Conservation (phyloP, 2,329 filamentous ascomycete species). For the Aspergillus spinulosporus region DNA sequence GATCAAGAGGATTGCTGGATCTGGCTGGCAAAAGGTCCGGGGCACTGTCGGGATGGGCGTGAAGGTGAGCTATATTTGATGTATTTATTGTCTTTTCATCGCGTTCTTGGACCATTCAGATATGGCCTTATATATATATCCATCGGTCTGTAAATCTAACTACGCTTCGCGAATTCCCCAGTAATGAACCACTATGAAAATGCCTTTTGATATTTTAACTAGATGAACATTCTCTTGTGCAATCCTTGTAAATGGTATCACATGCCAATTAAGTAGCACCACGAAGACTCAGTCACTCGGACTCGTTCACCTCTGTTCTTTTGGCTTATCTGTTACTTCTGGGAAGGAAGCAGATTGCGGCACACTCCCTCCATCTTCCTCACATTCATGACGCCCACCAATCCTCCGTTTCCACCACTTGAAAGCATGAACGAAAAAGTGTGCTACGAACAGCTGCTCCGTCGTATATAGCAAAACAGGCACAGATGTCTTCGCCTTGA, state of each 20-base stretch:
- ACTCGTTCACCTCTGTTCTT: constrained; percentile 7
- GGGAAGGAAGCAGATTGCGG: background rate
- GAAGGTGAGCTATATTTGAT: constrained; percentile 90
- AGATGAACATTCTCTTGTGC: background rate
- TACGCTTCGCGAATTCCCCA: constrained; percentile 1
- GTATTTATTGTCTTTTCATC: background rate
- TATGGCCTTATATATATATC: constrained; percentile 11
- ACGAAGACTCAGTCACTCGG: background rate
- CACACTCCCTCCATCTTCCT: constrained; percentile 9
- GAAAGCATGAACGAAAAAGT: constrained; percentile 43
- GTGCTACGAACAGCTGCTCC: constrained; percentile 42
- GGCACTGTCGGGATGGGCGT: constrained; percentile 92
- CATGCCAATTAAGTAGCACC: constrained; percentile 4
- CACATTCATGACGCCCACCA: constrained; percentile 22
- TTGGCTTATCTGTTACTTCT: constrained; percentile 3
- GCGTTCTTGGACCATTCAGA: background rate
- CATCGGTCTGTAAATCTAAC: constrained; percentile 17
- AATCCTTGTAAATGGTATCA: background rate
- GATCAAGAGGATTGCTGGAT: constrained; percentile 66
- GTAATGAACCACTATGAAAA: constrained; percentile 1
- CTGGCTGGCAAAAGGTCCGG: constrained; percentile 77
- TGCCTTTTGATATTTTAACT: constrained; percentile 1
- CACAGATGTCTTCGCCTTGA: constrained; percentile 41
- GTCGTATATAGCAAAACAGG: constrained; percentile 43
- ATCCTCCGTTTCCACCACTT: constrained; percentile 31